These are phyloP conservation scores for Lizanozyma gosingica DNA, from an alignment of 1,139 yeast species.

Conservation along the genomic window DNA sequence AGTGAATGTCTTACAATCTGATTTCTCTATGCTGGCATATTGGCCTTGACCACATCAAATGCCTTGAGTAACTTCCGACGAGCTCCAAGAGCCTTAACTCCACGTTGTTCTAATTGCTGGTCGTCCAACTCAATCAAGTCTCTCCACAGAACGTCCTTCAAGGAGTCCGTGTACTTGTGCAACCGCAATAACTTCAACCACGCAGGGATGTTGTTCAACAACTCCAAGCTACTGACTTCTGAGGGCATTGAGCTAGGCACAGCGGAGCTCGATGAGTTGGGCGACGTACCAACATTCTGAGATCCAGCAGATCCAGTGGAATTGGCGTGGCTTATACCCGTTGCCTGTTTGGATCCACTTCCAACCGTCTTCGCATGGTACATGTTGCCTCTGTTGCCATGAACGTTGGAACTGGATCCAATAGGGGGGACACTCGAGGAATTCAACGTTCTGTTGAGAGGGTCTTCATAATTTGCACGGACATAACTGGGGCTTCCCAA, in stretches of 20 bases:
- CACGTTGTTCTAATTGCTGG: slow-evolving; percentile 59
- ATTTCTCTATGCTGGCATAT: no score
- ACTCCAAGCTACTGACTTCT: slow-evolving; percentile 54
- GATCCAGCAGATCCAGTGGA: slow-evolving; percentile 1
- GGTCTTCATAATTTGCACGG: slow-evolving; percentile 18
- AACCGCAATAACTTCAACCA: slow-evolving; percentile 86
- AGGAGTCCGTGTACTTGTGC: slow-evolving; percentile 86
- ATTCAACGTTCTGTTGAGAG: slow-evolving; percentile 26
- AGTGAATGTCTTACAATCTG: no score
- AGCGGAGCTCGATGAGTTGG: slow-evolving; percentile 6
- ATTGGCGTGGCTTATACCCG: slow-evolving; percentile 1
- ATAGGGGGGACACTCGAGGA: slow-evolving; percentile 14
- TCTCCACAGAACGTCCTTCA: slow-evolving; percentile 70
- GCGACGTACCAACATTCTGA: slow-evolving; percentile 12
- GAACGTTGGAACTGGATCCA: slow-evolving; percentile 2
- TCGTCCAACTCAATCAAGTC: slow-evolving; percentile 68
- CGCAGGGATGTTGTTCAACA: slow-evolving; percentile 74
- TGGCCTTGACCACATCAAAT: slow-evolving; percentile 60
- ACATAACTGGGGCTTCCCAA: slow-evolving; percentile 2
- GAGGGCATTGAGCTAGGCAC: slow-evolving; percentile 38
- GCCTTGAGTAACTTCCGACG: slow-evolving; percentile 87
- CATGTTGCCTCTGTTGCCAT: slow-evolving; percentile 5
- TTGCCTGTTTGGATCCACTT: slow-evolving; percentile 6
- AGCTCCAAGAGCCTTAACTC: slow-evolving; percentile 93
- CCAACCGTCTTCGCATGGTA: slow-evolving; percentile 6